A percentile compares a stretch with the other conserved stretches of the same genome.
Conservation (phyloP, 2,329 filamentous ascomycete species). For the Hymenoscyphus infarciens region DNA sequence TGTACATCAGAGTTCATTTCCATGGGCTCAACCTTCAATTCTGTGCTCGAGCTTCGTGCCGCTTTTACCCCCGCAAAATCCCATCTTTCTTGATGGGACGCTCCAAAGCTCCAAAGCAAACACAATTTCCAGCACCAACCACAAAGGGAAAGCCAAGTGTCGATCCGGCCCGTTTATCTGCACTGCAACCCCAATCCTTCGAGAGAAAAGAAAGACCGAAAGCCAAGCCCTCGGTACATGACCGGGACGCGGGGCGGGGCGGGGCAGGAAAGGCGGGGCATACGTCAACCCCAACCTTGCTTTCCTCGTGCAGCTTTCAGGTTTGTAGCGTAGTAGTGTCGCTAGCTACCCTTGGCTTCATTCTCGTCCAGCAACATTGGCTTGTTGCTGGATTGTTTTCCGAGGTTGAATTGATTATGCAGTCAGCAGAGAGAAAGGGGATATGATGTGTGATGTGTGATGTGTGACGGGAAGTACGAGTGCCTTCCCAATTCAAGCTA, state of each 20-base stretch:
- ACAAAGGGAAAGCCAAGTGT: not conserved
- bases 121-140: not conserved
- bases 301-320: not conserved
- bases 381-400: not conserved
- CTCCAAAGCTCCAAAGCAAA: constrained; percentile 1
- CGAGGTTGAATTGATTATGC: not conserved
- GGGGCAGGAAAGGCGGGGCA: not conserved
- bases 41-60: not conserved
- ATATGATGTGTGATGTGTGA: not conserved
- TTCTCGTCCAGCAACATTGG: not conserved
- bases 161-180: not conserved
- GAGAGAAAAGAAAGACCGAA: not conserved
- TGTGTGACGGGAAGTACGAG: not conserved
- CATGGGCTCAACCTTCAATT: no score
- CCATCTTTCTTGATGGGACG: not conserved
- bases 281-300: not conserved
- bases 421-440: not conserved
- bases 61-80: not conserved
- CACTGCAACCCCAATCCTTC: not conserved
- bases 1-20: no score
- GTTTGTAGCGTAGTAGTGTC: not conserved
- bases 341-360: not conserved
- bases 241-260: not conserved
- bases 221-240: not conserved
- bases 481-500: not conserved